phyloP scores from a whole-genome alignment of 192 early-diverging fungal genomes.

The Backusella liffmaniae region DNA sequence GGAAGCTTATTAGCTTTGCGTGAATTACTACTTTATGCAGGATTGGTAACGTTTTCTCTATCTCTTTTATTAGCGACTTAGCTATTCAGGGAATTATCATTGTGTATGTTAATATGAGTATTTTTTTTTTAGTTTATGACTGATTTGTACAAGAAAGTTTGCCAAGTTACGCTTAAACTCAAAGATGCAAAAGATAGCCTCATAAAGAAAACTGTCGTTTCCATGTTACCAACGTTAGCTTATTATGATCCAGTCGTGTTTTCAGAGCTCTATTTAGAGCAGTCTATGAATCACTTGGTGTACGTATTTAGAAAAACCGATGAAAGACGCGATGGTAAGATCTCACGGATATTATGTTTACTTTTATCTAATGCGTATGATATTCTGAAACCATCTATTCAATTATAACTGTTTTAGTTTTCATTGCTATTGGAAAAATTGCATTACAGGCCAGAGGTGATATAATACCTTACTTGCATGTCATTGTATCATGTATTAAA shows the following conservation, averaged over 20 bases:
- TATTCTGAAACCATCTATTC: not conserved
- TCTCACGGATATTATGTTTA: not conserved
- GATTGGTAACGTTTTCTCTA: conserved; percentile 53
- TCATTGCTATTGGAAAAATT: conserved; percentile 82
- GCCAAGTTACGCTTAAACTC: conserved; percentile 73
- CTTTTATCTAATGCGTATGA: not conserved
- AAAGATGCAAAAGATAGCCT: conserved; percentile 76
- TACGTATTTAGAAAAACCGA: conserved; percentile 65
- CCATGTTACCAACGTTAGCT: conserved; percentile 81
- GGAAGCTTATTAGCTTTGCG: conserved; percentile 79
- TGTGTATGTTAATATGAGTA: not conserved
- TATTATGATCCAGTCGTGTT: conserved; percentile 75
- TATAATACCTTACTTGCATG: conserved; percentile 78
- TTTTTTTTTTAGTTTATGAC: conserved; percentile 72
- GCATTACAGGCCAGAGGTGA: conserved; percentile 73
- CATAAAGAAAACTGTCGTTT: conserved; percentile 80
- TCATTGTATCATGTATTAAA: conserved; percentile 70
- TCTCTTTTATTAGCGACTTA: not conserved
- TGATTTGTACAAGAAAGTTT: conserved; percentile 67
- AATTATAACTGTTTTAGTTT: conserved; percentile 46
- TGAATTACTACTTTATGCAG: conserved; percentile 78
- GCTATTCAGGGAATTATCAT: not conserved
- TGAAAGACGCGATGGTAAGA: conserved; percentile 51
- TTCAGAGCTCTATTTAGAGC: conserved; percentile 62
- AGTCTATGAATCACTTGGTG: conserved; percentile 73